Evolutionary conservation across 2,329 filamentous ascomycete genomes (phyloP).

Genomic region (Knufia petricola): DNA sequence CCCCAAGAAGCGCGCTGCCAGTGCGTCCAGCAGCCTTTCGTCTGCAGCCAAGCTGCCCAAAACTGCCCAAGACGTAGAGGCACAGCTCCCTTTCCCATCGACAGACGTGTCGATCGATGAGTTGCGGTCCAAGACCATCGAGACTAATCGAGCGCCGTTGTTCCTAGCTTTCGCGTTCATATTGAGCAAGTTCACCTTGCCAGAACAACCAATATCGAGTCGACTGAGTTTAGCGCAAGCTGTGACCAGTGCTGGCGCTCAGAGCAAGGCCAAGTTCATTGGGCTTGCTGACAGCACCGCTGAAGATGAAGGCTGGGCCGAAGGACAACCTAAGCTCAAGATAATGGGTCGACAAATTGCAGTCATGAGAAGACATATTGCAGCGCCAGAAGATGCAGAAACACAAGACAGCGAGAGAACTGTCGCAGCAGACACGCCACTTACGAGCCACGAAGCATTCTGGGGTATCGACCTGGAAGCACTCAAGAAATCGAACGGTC

Average conservation of each 20-base stretch:
- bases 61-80: constrained; percentile 25
- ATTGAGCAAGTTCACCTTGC: constrained; percentile 69
- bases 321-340: constrained; percentile 63
- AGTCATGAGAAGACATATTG: constrained; percentile 55
- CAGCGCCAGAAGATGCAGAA: constrained; percentile 46
- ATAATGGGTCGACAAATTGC: constrained; percentile 65
- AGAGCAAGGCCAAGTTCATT: constrained; percentile 63
- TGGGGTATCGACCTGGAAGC: constrained; percentile 52
- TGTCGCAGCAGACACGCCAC: constrained; percentile 9
- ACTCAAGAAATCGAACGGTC: constrained; percentile 38
- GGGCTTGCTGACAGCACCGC: constrained; percentile 59
- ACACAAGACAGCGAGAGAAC: constrained; percentile 11
- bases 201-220: constrained; percentile 75
- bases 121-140: constrained; percentile 49
- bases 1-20: constrained; percentile 44
- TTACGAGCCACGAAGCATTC: constrained; percentile 33
- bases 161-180: constrained; percentile 71
- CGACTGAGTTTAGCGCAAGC: constrained; percentile 73
- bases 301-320: constrained; percentile 62
- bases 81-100: constrained; percentile 27
- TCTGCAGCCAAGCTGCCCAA: neutral
- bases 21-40: constrained; percentile 28
- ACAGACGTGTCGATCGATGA: constrained; percentile 30
- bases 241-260: constrained; percentile 71
- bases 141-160: constrained; percentile 73